A percentile compares a stretch with the other conserved stretches of the same genome.
These are phyloP conservation scores for Cyberlindnera amylophila DNA, from an alignment of 805 yeast genomes.

Conservation along the genomic window DNA sequence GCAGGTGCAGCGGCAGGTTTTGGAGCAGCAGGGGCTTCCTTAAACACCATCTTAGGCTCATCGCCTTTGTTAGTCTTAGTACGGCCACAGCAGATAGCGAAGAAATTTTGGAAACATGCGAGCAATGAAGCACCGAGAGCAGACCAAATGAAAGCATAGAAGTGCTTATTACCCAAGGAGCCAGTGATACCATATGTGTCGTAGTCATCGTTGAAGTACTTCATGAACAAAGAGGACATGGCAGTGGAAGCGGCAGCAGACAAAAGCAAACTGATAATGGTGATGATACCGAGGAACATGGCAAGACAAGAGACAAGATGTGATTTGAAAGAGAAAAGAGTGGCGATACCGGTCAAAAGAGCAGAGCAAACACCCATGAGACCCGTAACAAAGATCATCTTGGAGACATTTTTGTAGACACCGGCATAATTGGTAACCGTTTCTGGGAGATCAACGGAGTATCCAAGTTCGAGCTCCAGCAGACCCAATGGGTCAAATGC, in stretches of 20 bases:
- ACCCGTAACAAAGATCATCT: slow-evolving; percentile 57
- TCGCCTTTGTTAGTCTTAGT: slow-evolving; percentile 10
- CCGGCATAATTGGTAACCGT: slow-evolving; percentile 43
- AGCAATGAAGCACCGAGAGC: slow-evolving; percentile 46
- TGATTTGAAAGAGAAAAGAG: slow-evolving; percentile 43
- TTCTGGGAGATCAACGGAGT: slow-evolving; percentile 44
- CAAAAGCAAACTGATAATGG: slow-evolving; percentile 35
- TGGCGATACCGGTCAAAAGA: slow-evolving; percentile 39
- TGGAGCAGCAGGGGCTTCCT: slow-evolving; percentile 7
- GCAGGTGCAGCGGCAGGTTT: too few species aligned
- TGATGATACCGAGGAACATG: slow-evolving; percentile 40
- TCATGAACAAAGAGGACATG: slow-evolving; percentile 45
- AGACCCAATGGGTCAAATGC: slow-evolving; percentile 48
- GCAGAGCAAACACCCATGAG: slow-evolving; percentile 44
- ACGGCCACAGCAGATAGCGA: slow-evolving; percentile 41
- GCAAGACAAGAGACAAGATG: slow-evolving; percentile 43
- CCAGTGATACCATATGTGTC: slow-evolving; percentile 53
- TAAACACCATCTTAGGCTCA: slow-evolving; percentile 21
- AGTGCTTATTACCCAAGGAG: slow-evolving; percentile 40
- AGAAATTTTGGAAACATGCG: slow-evolving; percentile 30
- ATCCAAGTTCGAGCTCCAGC: slow-evolving; percentile 24
- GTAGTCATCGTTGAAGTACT: slow-evolving; percentile 46
- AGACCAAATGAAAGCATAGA: slow-evolving; percentile 64
- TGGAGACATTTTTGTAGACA: slow-evolving; percentile 44
- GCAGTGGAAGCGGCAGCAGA: slow-evolving; percentile 63